phyloP scores from a whole-genome alignment of 129 eudicot genomes.

The Erigeron canadensis region DNA sequence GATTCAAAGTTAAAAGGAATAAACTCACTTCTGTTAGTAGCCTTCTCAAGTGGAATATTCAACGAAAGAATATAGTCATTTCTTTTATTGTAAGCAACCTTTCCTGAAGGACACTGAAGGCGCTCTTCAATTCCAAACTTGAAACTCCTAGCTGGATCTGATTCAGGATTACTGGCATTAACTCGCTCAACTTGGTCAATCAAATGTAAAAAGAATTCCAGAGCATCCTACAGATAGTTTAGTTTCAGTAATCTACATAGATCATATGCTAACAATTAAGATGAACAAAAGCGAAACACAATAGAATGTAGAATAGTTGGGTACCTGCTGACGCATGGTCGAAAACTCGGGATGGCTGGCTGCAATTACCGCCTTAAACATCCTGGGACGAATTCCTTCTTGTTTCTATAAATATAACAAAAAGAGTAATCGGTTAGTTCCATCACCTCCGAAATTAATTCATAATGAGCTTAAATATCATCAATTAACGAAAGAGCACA shows the following conservation, averaged over 20 bases:
- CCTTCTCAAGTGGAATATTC: constrained; percentile 76
- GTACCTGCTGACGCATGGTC: constrained; percentile 96
- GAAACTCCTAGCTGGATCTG: constrained; percentile 88
- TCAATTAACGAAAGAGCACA: background rate
- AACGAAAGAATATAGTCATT: constrained; percentile 83
- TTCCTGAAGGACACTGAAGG: constrained; percentile 87
- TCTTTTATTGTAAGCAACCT: constrained; percentile 83
- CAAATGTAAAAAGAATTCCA: constrained; percentile 89
- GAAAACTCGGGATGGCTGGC: constrained; percentile 98
- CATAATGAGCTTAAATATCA: too few relatives aligned
- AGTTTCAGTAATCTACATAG: constrained; percentile 24
- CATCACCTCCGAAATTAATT: too few relatives aligned
- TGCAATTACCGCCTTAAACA: constrained; percentile 94
- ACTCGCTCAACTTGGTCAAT: constrained; percentile 89
- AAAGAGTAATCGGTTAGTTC: constrained; percentile 8
- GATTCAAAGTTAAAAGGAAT: constrained; percentile 6
- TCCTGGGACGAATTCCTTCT: constrained; percentile 91
- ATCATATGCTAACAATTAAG: background rate
- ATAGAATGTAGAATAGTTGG: constrained; percentile 1
- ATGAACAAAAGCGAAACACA: background rate
- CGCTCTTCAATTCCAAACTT: constrained; percentile 98
- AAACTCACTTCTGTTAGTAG: constrained; percentile 73
- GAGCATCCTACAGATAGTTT: constrained; percentile 67
- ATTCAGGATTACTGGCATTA: constrained; percentile 53
- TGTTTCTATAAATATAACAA: constrained; percentile 62